Evolutionary conservation across 2,329 filamentous ascomycete species (phyloP).

Genomic region (Claviceps quebecensis): DNA sequence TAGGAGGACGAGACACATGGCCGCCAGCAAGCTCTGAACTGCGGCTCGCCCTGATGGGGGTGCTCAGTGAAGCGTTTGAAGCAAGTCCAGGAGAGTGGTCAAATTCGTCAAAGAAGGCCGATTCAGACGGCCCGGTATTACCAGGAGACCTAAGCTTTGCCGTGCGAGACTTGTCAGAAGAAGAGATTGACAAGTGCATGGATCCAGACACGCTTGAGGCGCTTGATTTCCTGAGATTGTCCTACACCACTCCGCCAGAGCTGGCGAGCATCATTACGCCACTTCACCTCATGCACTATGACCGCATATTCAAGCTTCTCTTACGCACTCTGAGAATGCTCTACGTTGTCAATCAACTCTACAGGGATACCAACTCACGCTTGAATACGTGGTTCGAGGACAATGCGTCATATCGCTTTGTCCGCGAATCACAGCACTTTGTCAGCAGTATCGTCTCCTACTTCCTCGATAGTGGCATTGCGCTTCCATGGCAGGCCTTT

Average conservation of each 20-base stretch:
- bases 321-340: slow-evolving; percentile 67
- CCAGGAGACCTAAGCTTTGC: slow-evolving; percentile 68
- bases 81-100: slow-evolving; percentile 10
- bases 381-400: slow-evolving; percentile 21
- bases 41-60: slow-evolving; percentile 74
- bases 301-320: slow-evolving; percentile 68
- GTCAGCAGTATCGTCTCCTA: slow-evolving; percentile 59
- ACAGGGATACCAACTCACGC: slow-evolving; percentile 37
- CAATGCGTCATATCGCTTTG: slow-evolving; percentile 42
- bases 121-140: slow-evolving; percentile 27
- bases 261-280: slow-evolving; percentile 62
- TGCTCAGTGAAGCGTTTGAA: slow-evolving; percentile 62
- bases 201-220: slow-evolving; percentile 73
- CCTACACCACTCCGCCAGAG: slow-evolving; percentile 64
- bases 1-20: slow-evolving; percentile 74
- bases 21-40: slow-evolving; percentile 89
- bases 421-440: slow-evolving; percentile 68
- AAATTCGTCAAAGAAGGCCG: slow-evolving; percentile 12
- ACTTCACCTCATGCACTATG: slow-evolving; percentile 61
- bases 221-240: slow-evolving; percentile 80
- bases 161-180: slow-evolving; percentile 63
- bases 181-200: slow-evolving; percentile 72
- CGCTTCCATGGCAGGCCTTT: slow-evolving; percentile 58
- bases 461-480: slow-evolving; percentile 66
- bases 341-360: slow-evolving; percentile 55